A percentile compares a stretch with the other conserved stretches of the same genome.
These are phyloP conservation scores for Eutrema heterophyllum DNA, from an alignment of 345 rosid genomes.

Conservation along the genomic window DNA sequence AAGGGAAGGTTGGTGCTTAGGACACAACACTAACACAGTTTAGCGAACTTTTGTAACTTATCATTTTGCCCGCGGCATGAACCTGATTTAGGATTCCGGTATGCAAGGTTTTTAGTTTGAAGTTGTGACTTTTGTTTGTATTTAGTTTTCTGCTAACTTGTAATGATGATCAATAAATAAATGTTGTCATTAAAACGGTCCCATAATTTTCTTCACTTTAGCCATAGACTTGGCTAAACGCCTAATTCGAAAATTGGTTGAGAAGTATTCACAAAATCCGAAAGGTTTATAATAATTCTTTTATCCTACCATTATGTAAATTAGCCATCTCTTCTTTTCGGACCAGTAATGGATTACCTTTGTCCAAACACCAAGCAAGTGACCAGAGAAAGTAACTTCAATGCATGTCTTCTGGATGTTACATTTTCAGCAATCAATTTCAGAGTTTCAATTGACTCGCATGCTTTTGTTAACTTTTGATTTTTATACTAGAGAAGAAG, in stretches of 20 bases:
- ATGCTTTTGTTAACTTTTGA: constrained; percentile 57
- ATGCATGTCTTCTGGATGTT: constrained; percentile 57
- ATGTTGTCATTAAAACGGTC: not conserved
- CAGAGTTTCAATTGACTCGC: constrained; percentile 64
- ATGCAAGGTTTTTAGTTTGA: not conserved
- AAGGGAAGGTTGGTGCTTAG: not conserved
- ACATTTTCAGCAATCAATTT: constrained; percentile 59
- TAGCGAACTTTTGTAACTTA: not conserved
- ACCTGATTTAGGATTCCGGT: not conserved
- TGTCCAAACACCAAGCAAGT: too few relatives aligned
- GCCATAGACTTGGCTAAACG: too few relatives aligned
- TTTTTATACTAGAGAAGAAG: too few relatives aligned
- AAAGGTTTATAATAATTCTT: too few relatives aligned
- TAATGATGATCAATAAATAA: not conserved
- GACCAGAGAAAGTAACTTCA: constrained; percentile 57
- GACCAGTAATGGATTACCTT: too few relatives aligned
- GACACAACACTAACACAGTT: constrained; percentile 1
- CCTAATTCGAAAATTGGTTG: too few relatives aligned
- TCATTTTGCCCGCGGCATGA: not conserved
- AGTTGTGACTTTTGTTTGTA: not conserved
- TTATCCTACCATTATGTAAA: too few relatives aligned
- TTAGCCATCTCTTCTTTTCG: too few relatives aligned
- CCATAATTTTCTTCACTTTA: too few relatives aligned
- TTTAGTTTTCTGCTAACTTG: not conserved
- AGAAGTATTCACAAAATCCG: too few relatives aligned